These are phyloP conservation scores for Fusarium nygamai DNA, from an alignment of 2,329 filamentous ascomycete species.

Conservation along the genomic window DNA sequence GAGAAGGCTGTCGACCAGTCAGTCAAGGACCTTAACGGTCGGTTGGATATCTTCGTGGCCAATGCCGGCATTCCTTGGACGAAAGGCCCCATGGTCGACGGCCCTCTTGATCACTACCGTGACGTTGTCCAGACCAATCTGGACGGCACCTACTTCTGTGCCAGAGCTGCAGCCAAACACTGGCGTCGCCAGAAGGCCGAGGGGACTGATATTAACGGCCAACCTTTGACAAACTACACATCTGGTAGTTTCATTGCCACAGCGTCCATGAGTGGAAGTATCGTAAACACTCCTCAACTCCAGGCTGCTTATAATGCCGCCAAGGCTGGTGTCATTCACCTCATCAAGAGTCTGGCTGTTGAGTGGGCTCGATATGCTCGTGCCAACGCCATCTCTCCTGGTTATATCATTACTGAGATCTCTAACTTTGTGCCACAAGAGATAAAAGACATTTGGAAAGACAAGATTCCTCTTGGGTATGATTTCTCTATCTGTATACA, in stretches of 20 bases:
- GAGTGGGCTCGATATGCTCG: conserved; percentile 68
- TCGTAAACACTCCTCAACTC: conserved; percentile 63
- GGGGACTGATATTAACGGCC: conserved; percentile 54
- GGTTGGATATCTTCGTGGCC: conserved; percentile 79
- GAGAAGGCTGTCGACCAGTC: conserved; percentile 59
- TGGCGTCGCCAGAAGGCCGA: conserved; percentile 75
- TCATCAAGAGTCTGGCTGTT: conserved; percentile 63
- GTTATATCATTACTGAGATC: conserved; percentile 48
- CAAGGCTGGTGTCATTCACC: conserved; percentile 65
- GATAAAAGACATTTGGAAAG: conserved; percentile 41
- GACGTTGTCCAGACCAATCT: conserved; percentile 75
- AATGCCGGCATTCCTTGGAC: conserved; percentile 81
- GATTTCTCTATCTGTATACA: not conserved
- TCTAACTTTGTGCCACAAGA: conserved; percentile 43
- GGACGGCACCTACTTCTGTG: conserved; percentile 79
- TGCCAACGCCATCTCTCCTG: conserved; percentile 61
- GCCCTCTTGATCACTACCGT: conserved; percentile 71
- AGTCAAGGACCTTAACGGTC: conserved; percentile 72
- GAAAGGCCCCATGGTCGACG: conserved; percentile 72
- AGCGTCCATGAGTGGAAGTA: conserved; percentile 59
- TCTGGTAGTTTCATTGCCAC: conserved; percentile 63
- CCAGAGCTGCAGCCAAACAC: conserved; percentile 71
- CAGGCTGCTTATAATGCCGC: conserved; percentile 67
- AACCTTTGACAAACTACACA: conserved; percentile 37
- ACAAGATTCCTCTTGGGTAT: conserved; percentile 42